phyloP scores from a whole-genome alignment of 257 asterid species.

The Thymus mandschuricus region DNA sequence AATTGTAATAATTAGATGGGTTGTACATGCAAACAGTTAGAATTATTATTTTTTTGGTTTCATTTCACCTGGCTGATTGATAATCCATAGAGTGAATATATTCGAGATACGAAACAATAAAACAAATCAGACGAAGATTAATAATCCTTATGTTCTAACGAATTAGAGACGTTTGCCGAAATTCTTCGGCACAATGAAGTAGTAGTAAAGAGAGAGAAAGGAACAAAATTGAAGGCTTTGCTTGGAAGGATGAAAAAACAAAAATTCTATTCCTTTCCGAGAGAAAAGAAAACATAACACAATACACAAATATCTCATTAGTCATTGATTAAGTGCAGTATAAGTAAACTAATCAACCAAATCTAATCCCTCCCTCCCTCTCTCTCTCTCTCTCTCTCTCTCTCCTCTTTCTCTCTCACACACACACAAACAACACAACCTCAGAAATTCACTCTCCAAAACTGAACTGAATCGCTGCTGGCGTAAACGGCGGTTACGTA shows the following conservation, averaged over 20 bases:
- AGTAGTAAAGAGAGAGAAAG: background rate
- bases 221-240: conserved; percentile 43
- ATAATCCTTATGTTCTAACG: too few species aligned
- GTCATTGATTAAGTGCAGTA: conserved; percentile 44
- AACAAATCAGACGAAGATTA: too few species aligned
- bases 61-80: too few species aligned
- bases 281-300: conserved; percentile 17
- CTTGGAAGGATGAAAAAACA: conserved; percentile 51
- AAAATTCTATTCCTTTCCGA: conserved; percentile 36
- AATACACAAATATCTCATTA: background rate
- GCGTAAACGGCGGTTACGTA: conserved; percentile 53
- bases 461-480: conserved; percentile 51
- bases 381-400: conserved; percentile 16
- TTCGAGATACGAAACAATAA: too few species aligned
- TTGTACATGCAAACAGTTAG: background rate
- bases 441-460: too few species aligned
- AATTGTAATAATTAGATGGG: background rate
- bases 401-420: conserved; percentile 14
- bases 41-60: too few species aligned
- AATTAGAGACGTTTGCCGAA: too few species aligned
- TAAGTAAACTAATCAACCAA: conserved; percentile 48
- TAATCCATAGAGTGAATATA: too few species aligned
- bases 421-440: background rate
- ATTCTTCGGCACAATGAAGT: background rate
- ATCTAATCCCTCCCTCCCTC: background rate